Conservation (phyloP, 1,139 yeast genomes). For the Suhomyces choctaworum region DNA sequence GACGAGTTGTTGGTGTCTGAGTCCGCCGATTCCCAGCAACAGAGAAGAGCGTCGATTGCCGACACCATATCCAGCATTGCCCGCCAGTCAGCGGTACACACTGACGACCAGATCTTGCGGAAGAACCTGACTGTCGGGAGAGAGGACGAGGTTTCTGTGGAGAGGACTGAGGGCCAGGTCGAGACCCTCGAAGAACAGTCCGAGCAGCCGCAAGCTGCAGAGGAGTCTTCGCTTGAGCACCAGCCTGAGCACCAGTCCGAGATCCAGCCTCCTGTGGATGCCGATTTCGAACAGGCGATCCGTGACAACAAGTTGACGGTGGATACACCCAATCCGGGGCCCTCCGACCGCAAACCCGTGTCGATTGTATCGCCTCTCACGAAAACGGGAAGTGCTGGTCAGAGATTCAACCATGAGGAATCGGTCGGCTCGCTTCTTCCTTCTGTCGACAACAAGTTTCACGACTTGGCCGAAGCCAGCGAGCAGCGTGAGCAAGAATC, state of each 20-base stretch:
- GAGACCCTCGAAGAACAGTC: not conserved
- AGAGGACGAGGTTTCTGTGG: not conserved
- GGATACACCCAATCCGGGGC: constrained; percentile 4
- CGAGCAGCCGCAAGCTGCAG: not conserved
- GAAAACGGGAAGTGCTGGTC: not conserved
- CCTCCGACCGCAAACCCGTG: not conserved
- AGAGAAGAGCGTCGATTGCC: constrained; percentile 15
- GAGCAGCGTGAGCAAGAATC: too few species aligned
- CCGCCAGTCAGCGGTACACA: constrained; percentile 14
- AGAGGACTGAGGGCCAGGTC: not conserved
- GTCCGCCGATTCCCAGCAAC: not conserved
- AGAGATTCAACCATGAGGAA: too few species aligned
- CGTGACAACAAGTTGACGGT: constrained; percentile 14
- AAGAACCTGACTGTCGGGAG: constrained; percentile 8
- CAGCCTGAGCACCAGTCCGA: not conserved
- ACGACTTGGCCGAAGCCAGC: too few species aligned
- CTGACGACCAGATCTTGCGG: constrained; percentile 17
- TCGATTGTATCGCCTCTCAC: constrained; percentile 6
- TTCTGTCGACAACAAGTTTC: constrained; percentile 5
- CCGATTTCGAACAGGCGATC: constrained; percentile 15
- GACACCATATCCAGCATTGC: constrained; percentile 19
- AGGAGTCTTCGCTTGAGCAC: not conserved
- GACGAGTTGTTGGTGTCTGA: constrained; percentile 3
- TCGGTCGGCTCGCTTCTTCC: too few species aligned
- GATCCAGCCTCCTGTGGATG: not conserved